A percentile compares a stretch with the other conserved stretches of the same genome.
Conservation (phyloP, 495 filamentous ascomycete species). For the Aspergillus diversus region DNA sequence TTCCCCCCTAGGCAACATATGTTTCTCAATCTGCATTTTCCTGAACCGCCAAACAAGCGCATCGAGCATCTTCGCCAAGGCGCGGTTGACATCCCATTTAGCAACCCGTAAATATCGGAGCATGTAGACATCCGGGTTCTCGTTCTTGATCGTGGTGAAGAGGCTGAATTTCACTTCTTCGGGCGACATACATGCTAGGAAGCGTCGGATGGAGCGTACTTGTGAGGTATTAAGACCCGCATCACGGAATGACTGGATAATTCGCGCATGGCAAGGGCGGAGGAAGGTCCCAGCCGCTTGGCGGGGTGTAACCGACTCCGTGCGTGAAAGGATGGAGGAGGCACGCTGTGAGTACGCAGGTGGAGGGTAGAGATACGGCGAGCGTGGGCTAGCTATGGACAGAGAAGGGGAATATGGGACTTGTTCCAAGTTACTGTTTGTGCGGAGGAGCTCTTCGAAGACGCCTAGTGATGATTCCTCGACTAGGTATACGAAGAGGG, state of each 20-base stretch:
- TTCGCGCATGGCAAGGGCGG: slow-evolving; percentile 2
- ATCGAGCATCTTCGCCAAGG: slow-evolving; percentile 83
- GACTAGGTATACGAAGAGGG: slow-evolving; percentile 9
- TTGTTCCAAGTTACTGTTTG: slow-evolving; percentile 3
- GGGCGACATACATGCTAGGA: slow-evolving; percentile 28
- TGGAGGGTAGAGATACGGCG: neutral
- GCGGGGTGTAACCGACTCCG: neutral
- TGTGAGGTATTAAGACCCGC: slow-evolving; percentile 28
- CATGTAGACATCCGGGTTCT: slow-evolving; percentile 77
- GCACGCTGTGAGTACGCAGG: neutral
- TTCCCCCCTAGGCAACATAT: slow-evolving; percentile 76
- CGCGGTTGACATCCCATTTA: slow-evolving; percentile 90
- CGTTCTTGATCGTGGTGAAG: slow-evolving; percentile 33
- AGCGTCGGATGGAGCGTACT: slow-evolving; percentile 28
- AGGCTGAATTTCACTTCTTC: slow-evolving; percentile 32
- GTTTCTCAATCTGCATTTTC: slow-evolving; percentile 78
- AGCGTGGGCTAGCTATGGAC: neutral
- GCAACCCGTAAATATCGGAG: slow-evolving; percentile 83
- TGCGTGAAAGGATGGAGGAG: slow-evolving; percentile 6
- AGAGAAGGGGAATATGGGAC: neutral
- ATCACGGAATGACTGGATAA: slow-evolving; percentile 20
- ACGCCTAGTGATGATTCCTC: slow-evolving; percentile 16
- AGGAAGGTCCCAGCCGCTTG: neutral
- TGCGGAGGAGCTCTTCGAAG: slow-evolving; percentile 8
- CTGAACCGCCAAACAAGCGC: slow-evolving; percentile 82